Base-by-base conservation (phyloP, 1,284 basidiomycete genomes). In the Moesziomyces antarcticus region DNA sequence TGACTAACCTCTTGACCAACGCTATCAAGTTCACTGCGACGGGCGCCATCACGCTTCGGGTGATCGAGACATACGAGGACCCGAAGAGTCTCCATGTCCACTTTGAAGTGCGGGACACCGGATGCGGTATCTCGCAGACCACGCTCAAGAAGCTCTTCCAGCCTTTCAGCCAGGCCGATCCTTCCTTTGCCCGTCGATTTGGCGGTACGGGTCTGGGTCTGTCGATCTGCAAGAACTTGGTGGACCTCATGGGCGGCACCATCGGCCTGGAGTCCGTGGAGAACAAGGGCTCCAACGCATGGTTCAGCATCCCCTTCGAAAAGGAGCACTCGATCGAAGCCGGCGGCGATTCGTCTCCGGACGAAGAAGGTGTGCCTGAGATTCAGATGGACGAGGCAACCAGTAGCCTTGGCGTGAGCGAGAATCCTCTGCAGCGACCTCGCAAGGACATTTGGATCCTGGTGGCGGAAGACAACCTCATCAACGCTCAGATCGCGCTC, bases 1-100 rank as follows among this genome's bases (percentile, higher is more conserved):
- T 85, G 40, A 79, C 83, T 57, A 85, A 86, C 75, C 71, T 85
- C 33, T 54, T 86, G 40, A 82, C 83, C 40, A 86, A 86, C 64
- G 84, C 84, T n/a, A 80, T 85, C 78, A 85, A 85, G 51, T 85
- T 85, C 63, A 84, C 84, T 14, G 69, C 79, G 21, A 22, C 50
- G 0, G 85, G 85, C 43, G 58, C 71, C 27, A 82, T 85, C 70
- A 82, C 79, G 24, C 73, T 85, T 21, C 61, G 71, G 0, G 69
- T 82, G 52, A 69, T 75, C 49, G 75, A 78, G 48, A 65, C 78
- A 3, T 71, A 58, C 27, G 82, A 85, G 56, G 71, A 80, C 24
- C 65, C 70, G 13, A 60, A 69, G 25, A 70, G 56, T 37, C 49
- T 84, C 3, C 61, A 73, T 27, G 77, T 83, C 10, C 73, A 73